Percentiles rank a stretch among this genome's conserved stretches.
Conservation (phyloP, 495 filamentous ascomycete genomes). For the Xylaria venustula region DNA sequence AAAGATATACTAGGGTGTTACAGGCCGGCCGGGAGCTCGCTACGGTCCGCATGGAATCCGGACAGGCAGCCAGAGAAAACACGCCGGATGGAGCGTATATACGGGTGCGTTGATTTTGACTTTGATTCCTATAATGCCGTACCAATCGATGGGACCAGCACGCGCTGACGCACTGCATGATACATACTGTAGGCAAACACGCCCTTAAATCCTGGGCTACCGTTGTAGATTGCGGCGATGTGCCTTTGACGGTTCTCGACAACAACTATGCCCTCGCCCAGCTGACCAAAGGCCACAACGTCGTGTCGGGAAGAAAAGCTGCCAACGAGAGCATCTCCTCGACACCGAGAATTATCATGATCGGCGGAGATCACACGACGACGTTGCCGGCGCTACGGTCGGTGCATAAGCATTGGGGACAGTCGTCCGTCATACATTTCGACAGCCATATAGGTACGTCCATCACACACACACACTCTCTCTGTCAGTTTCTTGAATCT, state of each 20-base stretch:
- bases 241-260: conserved; percentile 66
- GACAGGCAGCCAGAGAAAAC: conserved; percentile 54
- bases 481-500: no score
- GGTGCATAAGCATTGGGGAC: conserved; percentile 64
- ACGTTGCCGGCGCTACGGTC: conserved; percentile 61
- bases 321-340: conserved; percentile 29
- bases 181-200: conserved; percentile 28
- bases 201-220: conserved; percentile 59
- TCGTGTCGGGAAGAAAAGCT: conserved; percentile 35
- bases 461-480: no score
- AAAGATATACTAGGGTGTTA: conserved; percentile 25
- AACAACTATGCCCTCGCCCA: conserved; percentile 73
- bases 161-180: no score
- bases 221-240: conserved; percentile 75
- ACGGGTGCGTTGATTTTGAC: conserved; percentile 21
- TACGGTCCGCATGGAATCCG: conserved; percentile 82
- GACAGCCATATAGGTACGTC: conserved; percentile 61
- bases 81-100: conserved; percentile 29
- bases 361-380: conserved; percentile 68
- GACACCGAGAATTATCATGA: conserved; percentile 58
- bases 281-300: conserved; percentile 61
- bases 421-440: conserved; percentile 70
- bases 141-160: no score
- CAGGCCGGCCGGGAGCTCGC: conserved; percentile 67
- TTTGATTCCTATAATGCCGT: no score